A percentile compares a stretch with the other conserved stretches of the same genome.
Evolutionary conservation across 345 rosid genomes (phyloP).

Genomic region (Capsella bursapastoris): DNA sequence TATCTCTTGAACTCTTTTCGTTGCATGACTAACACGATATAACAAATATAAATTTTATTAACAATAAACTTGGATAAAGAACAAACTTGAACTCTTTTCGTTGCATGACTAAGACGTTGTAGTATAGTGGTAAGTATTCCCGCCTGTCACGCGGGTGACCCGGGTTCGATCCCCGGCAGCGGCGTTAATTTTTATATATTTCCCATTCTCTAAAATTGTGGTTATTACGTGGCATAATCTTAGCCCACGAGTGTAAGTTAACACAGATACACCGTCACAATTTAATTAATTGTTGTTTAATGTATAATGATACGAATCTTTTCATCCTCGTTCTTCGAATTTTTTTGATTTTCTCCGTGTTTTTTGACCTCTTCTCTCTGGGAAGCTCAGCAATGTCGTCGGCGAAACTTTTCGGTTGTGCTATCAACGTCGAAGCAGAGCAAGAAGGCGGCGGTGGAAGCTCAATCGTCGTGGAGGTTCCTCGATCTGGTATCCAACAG

Average conservation of each 20-base stretch:
- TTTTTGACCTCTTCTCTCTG: conserved; percentile 7
- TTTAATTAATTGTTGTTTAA: background rate
- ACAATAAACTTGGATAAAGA: too few species aligned
- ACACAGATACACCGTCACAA: conserved; percentile 1
- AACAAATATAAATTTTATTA: too few species aligned
- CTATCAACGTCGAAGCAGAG: conserved; percentile 13
- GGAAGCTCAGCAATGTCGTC: conserved; percentile 33
- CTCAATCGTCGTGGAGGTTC: conserved; percentile 13
- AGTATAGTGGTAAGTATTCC: conserved; percentile 93
- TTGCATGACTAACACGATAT: too few species aligned
- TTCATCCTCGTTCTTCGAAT: background rate
- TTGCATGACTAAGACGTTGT: conserved; percentile 52
- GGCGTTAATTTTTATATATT: conserved; percentile 41
- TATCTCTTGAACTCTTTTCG: too few species aligned
- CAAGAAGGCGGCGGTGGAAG: background rate
- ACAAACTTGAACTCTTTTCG: too few species aligned
- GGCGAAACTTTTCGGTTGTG: conserved; percentile 32
- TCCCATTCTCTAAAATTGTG: background rate
- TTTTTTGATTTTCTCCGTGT: background rate
- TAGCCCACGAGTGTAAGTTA: conserved; percentile 11
- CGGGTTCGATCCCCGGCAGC: conserved; percentile 97
- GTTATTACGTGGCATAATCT: conserved; percentile 33
- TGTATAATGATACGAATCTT: conserved; percentile 2
- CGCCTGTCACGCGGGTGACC: conserved; percentile 99
- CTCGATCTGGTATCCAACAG: background rate